A percentile compares a stretch with the other conserved stretches of the same genome.
These are phyloP conservation scores for Monilinia polystroma DNA, from an alignment of 2,329 filamentous ascomycete genomes.

Conservation along the genomic window DNA sequence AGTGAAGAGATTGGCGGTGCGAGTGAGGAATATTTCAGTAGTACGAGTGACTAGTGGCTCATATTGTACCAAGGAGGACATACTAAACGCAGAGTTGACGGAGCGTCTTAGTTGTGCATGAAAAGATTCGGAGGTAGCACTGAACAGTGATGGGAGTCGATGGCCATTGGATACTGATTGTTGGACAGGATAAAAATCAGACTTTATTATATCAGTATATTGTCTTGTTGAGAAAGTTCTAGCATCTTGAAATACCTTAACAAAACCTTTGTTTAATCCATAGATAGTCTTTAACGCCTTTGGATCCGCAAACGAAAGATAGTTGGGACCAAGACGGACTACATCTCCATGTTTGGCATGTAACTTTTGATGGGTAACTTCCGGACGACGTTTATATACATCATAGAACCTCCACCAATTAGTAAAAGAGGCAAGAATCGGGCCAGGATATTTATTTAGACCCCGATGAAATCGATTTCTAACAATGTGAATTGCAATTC, in stretches of 20 bases:
- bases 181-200: conserved; percentile 78
- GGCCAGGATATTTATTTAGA: conserved; percentile 71
- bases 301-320: conserved; percentile 71
- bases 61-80: conserved; percentile 74
- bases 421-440: conserved; percentile 64
- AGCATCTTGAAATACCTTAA: conserved; percentile 56
- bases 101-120: conserved; percentile 73
- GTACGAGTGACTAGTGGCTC: conserved; percentile 79
- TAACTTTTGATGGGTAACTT: conserved; percentile 65
- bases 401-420: conserved; percentile 75
- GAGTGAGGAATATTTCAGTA: conserved; percentile 66
- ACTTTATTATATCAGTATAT: conserved; percentile 46
- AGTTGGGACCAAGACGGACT: conserved; percentile 72
- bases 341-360: conserved; percentile 72
- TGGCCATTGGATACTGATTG: conserved; percentile 69
- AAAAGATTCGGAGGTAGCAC: conserved; percentile 71
- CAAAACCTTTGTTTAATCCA: conserved; percentile 76
- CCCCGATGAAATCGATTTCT: conserved; percentile 55
- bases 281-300: conserved; percentile 74
- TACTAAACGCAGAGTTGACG: conserved; percentile 74
- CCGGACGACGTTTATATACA: conserved; percentile 62
- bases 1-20: conserved; percentile 58
- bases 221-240: not conserved
- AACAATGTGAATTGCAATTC: conserved; percentile 46
- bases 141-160: conserved; percentile 71